Conservation (phyloP, 2,329 filamentous ascomycete species). For the Delphinella strobiligena region DNA sequence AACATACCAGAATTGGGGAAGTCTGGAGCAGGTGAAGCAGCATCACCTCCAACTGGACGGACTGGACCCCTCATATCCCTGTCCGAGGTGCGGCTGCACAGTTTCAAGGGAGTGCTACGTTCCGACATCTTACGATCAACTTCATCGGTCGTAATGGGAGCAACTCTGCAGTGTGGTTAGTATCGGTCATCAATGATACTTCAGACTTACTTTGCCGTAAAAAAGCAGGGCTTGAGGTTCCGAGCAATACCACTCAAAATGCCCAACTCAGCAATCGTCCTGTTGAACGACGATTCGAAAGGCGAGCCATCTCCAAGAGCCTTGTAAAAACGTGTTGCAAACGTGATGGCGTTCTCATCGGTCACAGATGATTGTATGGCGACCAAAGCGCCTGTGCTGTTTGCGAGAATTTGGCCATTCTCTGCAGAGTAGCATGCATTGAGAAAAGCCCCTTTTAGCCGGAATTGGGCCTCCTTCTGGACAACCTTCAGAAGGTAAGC, state of each 20-base stretch:
- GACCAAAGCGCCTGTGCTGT: neutral
- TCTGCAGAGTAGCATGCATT: neutral
- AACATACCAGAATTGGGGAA: no score
- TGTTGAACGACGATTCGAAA: neutral
- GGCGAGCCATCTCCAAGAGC: neutral
- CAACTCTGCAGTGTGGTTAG: no score
- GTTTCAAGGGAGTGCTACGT: no score
- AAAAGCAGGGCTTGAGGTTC: neutral
- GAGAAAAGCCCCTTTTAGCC: neutral
- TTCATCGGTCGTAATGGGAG: no score
- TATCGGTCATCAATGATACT: no score
- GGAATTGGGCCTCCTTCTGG: neutral
- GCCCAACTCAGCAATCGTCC: neutral
- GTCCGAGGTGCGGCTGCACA: no score
- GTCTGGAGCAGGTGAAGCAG: no score
- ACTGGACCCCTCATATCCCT: no score
- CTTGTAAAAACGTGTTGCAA: neutral
- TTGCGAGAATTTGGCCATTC: neutral
- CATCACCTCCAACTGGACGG: no score
- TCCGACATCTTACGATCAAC: no score
- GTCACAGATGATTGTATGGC: neutral
- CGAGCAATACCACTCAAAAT: no score
- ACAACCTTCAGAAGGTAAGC: neutral
- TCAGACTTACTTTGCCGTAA: neutral
- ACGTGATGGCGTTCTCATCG: neutral